Base-by-base conservation (phyloP, 2,329 filamentous ascomycete genomes). In the Cercospora berteroae region DNA sequence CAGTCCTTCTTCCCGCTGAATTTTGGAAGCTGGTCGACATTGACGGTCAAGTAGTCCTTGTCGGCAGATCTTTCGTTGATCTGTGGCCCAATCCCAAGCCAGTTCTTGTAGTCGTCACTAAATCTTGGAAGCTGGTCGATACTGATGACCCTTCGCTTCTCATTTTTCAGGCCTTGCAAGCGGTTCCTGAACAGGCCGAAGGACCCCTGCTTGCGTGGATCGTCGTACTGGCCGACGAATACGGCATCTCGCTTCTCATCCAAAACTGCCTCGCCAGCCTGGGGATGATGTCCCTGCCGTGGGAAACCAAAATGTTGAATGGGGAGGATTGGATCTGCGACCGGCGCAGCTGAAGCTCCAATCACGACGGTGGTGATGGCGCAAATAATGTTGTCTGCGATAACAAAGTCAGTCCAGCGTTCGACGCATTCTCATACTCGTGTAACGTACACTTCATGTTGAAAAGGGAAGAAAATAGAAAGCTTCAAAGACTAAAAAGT, bases 271-370 rank as follows among this genome's bases (percentile, higher is more conserved):
- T 52, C 48, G 48, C 12, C 48, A 7, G 25, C 42, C 18, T 48
- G 9, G 42, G 42, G n/a, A 13, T 48, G 23, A 16, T n/a, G 23
- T 7, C 5, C 29, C 23, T 48, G 42, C 42, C 20, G 10, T 52
- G 5, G 13, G 5, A 25, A 52, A 7, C 48, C 23, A 52, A 16
- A 27, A 52, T 13, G 48, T 52, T 52, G 48, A 6, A 29, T 13
- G 9, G 20, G 27, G 2, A 58, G 18, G 18, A 36, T 1, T 18
- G 55, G 27, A 31, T 58, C 55, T 36, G 55, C 55, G 55, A 58
- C 55, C 55, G 55, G 55, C 55, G 55, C 55, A 36, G 55, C 55
- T n/a, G 55, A 31, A 58, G 55, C 55, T 10, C 55, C 55, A 58
- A 58, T 16, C 55, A 58, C 55, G 8, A 58, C 3, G 25, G 29